phyloP scores from a whole-genome alignment of 257 asterid species.

The Euphrasia confusa region DNA sequence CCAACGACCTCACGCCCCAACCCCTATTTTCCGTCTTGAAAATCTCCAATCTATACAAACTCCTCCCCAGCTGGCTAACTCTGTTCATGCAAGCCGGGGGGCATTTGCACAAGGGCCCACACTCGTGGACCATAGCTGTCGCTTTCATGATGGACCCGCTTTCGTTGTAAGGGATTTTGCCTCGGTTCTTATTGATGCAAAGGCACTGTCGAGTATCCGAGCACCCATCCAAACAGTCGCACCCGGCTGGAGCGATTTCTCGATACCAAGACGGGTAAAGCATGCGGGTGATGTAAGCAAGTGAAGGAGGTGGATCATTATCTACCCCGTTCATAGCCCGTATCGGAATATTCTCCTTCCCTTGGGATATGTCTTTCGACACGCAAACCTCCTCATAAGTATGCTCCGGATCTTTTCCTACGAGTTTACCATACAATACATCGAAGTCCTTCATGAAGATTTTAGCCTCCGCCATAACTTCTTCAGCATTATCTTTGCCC shows the following conservation, averaged over 20 bases:
- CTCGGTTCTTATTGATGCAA: constrained; percentile 55
- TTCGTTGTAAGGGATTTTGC: constrained; percentile 50
- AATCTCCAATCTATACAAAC: constrained; percentile 57
- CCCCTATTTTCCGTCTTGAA: constrained; percentile 68
- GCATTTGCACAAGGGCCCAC: constrained; percentile 78
- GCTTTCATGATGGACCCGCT: constrained; percentile 46
- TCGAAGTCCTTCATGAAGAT: no score
- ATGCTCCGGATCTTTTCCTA: no score
- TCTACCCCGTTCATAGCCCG: constrained; percentile 53
- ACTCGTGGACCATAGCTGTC: constrained; percentile 54
- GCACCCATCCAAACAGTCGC: constrained; percentile 63
- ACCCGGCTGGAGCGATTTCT: constrained; percentile 40
- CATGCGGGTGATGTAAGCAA: constrained; percentile 44
- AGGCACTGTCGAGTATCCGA: constrained; percentile 45
- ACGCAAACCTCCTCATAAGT: constrained; percentile 4
- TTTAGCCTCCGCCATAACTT: no score
- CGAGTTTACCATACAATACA: no score
- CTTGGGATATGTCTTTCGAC: constrained; percentile 47
- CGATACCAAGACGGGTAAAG: constrained; percentile 39
- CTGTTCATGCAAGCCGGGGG: constrained; percentile 75
- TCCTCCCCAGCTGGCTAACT: constrained; percentile 57
- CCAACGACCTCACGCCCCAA: constrained; percentile 76
- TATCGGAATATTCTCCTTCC: constrained; percentile 47
- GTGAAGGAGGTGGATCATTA: constrained; percentile 37
- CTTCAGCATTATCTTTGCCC: no score